These are phyloP conservation scores for Collybia sordida DNA, from an alignment of 768 basidiomycete species.

Conservation along the genomic window DNA sequence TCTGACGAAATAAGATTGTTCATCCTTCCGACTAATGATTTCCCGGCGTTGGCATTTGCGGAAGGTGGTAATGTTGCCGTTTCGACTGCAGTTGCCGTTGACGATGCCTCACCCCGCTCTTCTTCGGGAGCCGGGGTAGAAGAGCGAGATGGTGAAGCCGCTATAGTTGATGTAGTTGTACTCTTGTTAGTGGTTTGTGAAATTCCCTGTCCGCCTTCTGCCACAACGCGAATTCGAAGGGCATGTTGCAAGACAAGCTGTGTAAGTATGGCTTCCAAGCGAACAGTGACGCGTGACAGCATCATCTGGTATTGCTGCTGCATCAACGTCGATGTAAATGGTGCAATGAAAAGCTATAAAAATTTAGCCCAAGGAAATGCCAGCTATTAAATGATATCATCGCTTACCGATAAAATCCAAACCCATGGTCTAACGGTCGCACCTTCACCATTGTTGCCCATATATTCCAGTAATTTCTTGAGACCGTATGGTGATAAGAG, in stretches of 20 bases:
- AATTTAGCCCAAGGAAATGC: constrained; percentile 54
- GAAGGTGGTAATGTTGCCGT: constrained; percentile 13
- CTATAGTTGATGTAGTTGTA: constrained; percentile 12
- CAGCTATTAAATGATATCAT: constrained; percentile 43
- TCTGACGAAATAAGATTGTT: constrained; percentile 78
- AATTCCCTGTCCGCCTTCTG: constrained; percentile 26
- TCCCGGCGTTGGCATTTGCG: constrained; percentile 29
- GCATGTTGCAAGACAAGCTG: constrained; percentile 45
- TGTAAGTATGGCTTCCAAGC: constrained; percentile 44
- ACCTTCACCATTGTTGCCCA: constrained; percentile 51
- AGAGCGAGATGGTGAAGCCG: background rate
- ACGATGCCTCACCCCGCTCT: constrained; percentile 1
- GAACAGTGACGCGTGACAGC: constrained; percentile 48
- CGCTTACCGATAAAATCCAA: constrained; percentile 56
- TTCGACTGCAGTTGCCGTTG: constrained; percentile 15
- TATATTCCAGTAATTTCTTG: constrained; percentile 47
- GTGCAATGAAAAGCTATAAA: constrained; percentile 37
- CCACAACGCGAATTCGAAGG: constrained; percentile 62
- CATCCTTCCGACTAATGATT: constrained; percentile 65
- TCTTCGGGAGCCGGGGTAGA: background rate
- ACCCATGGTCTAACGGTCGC: constrained; percentile 63
- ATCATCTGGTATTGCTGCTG: constrained; percentile 1
- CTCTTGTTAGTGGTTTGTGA: background rate
- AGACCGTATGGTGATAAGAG: constrained; percentile 40
- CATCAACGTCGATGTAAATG: background rate